Conservation (phyloP, 257 asterid genomes). For the Craterostigma plantagineum region DNA sequence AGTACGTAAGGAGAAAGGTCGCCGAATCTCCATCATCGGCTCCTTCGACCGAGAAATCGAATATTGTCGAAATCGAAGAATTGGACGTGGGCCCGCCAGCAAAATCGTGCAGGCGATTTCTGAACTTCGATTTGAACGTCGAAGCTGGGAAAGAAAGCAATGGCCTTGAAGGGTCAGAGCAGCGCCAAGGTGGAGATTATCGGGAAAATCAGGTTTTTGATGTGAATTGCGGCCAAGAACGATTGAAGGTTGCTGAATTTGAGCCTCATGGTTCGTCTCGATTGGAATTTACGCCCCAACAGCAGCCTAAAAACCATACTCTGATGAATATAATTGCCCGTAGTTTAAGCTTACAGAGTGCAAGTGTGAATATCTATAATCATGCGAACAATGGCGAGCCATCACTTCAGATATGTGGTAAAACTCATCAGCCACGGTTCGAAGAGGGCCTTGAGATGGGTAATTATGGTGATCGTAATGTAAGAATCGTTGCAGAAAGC, state of each 20-base stretch:
- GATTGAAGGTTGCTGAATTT: constrained; percentile 4
- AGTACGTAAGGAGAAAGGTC: constrained; percentile 33
- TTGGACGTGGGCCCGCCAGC: constrained; percentile 14
- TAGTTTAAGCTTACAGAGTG: constrained; percentile 24
- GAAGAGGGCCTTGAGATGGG: too few species aligned
- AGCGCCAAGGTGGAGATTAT: too few species aligned
- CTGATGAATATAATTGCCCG: constrained; percentile 55
- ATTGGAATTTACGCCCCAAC: constrained; percentile 9
- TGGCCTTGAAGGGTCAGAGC: constrained; percentile 7
- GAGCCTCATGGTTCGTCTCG: constrained; percentile 16
- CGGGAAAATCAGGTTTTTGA: too few species aligned
- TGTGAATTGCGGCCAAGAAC: too few species aligned
- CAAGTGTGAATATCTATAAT: constrained; percentile 14
- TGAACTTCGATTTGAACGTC: constrained; percentile 37
- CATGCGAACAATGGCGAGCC: too few species aligned
- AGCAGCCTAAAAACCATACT: too few species aligned
- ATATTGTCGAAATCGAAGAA: constrained; percentile 11
- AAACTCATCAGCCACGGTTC: too few species aligned
- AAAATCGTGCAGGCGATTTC: constrained; percentile 43
- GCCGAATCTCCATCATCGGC: constrained; percentile 13
- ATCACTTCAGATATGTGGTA: too few species aligned
- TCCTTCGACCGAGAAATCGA: constrained; percentile 16
- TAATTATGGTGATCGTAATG: too few species aligned
- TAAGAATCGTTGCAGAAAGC: too few species aligned
- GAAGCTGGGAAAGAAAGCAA: constrained; percentile 17